Evolutionary conservation across 202 grass and related monocot genomes (phyloP).

Genomic region (Digitaria exilis): DNA sequence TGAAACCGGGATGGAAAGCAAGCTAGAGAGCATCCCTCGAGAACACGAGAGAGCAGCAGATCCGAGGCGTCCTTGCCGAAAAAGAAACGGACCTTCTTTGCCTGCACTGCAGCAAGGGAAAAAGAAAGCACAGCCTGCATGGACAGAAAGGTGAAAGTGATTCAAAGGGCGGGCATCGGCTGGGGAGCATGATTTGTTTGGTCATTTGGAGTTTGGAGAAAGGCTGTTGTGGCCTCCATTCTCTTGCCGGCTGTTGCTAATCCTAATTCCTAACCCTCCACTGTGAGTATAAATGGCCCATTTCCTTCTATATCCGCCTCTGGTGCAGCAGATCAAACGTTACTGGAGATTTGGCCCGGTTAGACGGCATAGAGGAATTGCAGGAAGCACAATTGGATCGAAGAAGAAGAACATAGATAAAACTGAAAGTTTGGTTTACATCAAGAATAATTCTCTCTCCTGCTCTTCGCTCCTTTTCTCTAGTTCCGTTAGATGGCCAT

Average conservation of each 20-base stretch:
- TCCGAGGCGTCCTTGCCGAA: not conserved
- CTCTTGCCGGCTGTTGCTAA: not conserved
- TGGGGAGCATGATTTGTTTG: not conserved
- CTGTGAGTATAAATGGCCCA: not conserved
- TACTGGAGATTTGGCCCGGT: not conserved
- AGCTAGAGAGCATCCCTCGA: not conserved
- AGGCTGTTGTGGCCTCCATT: not conserved
- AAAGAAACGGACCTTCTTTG: not conserved
- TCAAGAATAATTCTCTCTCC: no score
- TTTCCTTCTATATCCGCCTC: not conserved
- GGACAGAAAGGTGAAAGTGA: not conserved
- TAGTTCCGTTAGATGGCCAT: no score
- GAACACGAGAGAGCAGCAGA: conserved; percentile 5
- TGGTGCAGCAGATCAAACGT: not conserved
- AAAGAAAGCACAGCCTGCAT: no score
- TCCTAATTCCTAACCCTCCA: not conserved
- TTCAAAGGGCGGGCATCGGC: not conserved
- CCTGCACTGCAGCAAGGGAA: not conserved
- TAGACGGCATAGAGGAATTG: not conserved
- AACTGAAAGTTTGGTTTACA: no score
- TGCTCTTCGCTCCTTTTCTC: no score
- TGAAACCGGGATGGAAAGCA: conserved; percentile 30
- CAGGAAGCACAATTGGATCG: no score
- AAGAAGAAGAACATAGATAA: no score
- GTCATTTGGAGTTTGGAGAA: conserved; percentile 29